Evolutionary conservation across 2,329 filamentous ascomycete genomes (phyloP).

Genomic region (Microsporum canis): DNA sequence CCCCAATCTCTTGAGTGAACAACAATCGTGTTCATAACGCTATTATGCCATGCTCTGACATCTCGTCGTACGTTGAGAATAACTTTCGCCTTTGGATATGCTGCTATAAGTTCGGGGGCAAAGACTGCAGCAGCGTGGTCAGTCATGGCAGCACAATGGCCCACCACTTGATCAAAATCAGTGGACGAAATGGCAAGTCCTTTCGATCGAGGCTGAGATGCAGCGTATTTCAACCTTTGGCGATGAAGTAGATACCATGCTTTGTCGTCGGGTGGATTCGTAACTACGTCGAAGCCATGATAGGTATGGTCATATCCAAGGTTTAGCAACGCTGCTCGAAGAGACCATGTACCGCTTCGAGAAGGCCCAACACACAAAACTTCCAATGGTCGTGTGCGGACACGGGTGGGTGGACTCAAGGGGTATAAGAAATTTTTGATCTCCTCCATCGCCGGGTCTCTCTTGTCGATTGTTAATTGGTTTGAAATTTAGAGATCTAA

Average conservation of each 20-base stretch:
- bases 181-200: not conserved
- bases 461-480: not conserved
- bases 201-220: not conserved
- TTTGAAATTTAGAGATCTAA: not conserved
- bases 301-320: conserved; percentile 59
- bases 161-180: not conserved
- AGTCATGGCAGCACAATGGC: conserved; percentile 42
- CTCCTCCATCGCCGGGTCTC: not conserved
- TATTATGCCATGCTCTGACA: conserved; percentile 48
- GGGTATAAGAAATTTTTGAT: conserved; percentile 1
- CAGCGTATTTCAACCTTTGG: conserved; percentile 40
- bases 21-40: conserved; percentile 23
- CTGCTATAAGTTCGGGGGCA: conserved; percentile 57
- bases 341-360: conserved; percentile 24
- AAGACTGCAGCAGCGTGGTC: conserved; percentile 60
- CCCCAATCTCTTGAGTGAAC: not conserved
- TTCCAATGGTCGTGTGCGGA: not conserved
- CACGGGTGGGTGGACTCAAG: not conserved
- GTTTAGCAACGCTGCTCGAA: conserved; percentile 53
- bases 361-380: not conserved
- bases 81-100: conserved; percentile 62
- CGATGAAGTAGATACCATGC: conserved; percentile 60
- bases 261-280: conserved; percentile 53
- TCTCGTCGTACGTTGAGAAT: conserved; percentile 53
- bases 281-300: conserved; percentile 62